Percentiles rank a stretch among this genome's conserved stretches.
Evolutionary conservation across 169 alveolate genomes (phyloP).

Genomic region (Babesia ovis): DNA sequence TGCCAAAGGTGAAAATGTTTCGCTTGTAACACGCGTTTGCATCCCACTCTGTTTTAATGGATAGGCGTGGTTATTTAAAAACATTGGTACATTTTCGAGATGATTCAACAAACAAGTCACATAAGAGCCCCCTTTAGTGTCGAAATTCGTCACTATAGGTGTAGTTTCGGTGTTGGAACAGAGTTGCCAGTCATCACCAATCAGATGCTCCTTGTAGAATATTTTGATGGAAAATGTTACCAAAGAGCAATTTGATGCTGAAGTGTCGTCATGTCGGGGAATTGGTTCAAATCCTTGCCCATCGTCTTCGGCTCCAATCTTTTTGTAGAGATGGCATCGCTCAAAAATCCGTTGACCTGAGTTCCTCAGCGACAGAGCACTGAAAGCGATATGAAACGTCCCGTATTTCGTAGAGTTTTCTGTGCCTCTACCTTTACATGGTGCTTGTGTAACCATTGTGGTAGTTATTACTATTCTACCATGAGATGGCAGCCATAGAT

Average conservation of each 20-base stretch:
- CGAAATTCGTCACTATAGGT: conserved; percentile 20
- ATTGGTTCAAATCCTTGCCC: too few relatives aligned
- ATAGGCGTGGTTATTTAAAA: neutral
- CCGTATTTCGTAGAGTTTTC: too few relatives aligned
- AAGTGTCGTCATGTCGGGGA: neutral
- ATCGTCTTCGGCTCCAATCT: too few relatives aligned
- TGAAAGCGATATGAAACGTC: conserved; percentile 13
- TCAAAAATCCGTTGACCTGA: neutral
- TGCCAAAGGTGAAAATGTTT: neutral
- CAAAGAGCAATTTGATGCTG: neutral
- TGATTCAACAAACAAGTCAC: conserved; percentile 17
- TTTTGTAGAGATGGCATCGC: too few relatives aligned
- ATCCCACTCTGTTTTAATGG: neutral
- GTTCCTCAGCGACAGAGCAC: conserved; percentile 13
- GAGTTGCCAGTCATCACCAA: conserved; percentile 18
- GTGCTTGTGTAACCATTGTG: neutral
- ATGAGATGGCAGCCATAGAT: too few relatives aligned
- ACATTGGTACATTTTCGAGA: conserved; percentile 28
- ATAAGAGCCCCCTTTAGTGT: neutral
- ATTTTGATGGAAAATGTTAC: conserved; percentile 21
- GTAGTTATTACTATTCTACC: too few relatives aligned
- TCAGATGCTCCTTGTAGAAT: neutral
- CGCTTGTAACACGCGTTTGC: neutral
- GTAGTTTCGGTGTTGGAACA: conserved; percentile 37
- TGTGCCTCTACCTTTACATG: neutral